phyloP scores from a whole-genome alignment of 257 asterid species.

The Sherardia arvensis region DNA sequence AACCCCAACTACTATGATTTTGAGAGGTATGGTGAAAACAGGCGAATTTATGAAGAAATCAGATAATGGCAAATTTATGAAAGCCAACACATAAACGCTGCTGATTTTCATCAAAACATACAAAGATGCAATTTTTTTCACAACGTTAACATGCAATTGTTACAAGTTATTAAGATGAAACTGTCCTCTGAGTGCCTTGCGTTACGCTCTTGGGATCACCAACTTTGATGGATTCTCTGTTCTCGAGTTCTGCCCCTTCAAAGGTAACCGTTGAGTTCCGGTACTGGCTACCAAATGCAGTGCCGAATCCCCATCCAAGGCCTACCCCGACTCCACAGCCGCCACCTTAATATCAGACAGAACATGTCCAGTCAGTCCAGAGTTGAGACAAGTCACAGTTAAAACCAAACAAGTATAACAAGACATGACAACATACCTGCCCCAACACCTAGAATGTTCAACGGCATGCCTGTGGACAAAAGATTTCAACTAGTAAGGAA shows the following conservation, averaged over 20 bases:
- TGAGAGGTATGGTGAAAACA: too few relatives aligned
- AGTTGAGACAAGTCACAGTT: conserved; percentile 1
- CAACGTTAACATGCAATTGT: not conserved
- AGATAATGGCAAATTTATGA: not conserved
- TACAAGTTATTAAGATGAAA: conserved; percentile 14
- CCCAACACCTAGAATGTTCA: conserved; percentile 76
- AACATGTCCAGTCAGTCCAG: conserved; percentile 12
- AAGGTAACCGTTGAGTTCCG: conserved; percentile 53
- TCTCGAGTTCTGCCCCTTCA: conserved; percentile 47
- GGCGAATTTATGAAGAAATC: not conserved
- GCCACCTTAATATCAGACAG: conserved; percentile 52
- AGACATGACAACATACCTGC: conserved; percentile 39
- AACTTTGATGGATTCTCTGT: conserved; percentile 27
- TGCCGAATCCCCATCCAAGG: conserved; percentile 97
- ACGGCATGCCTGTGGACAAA: conserved; percentile 54
- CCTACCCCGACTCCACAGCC: conserved; percentile 91
- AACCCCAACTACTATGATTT: conserved; percentile 35
- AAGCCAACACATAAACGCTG: not conserved
- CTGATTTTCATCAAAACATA: not conserved
- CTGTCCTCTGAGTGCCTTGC: conserved; percentile 25
- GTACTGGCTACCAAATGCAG: conserved; percentile 81
- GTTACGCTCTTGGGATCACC: conserved; percentile 25
- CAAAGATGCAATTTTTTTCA: not conserved
- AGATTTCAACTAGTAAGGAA: not conserved
- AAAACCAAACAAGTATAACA: not conserved